These are phyloP conservation scores for Coccomyxa sp. DNA, from an alignment of 139 green algal species.

Conservation along the genomic window DNA sequence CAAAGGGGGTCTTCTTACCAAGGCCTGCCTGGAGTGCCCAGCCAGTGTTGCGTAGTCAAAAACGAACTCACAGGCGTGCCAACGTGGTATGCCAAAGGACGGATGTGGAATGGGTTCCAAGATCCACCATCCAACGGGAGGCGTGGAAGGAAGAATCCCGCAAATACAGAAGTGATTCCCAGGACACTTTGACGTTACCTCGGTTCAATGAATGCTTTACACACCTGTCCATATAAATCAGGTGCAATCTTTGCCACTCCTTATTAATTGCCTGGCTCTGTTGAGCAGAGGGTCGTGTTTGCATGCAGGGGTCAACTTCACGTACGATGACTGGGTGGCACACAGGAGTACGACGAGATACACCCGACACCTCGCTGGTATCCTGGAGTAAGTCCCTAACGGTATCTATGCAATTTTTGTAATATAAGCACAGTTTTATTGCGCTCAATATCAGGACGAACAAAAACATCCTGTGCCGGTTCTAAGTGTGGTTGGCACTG, in stretches of 20 bases:
- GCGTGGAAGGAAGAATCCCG: not conserved
- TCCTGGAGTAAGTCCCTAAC: not conserved
- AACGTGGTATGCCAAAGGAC: too few relatives aligned
- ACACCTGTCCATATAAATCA: not conserved
- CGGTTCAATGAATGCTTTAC: not conserved
- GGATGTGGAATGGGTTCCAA: not conserved
- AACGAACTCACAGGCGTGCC: too few relatives aligned
- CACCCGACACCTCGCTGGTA: constrained; percentile 9
- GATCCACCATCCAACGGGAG: not conserved
- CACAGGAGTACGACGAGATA: constrained; percentile 32
- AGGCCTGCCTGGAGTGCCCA: not conserved
- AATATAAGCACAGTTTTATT: not conserved
- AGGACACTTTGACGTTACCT: not conserved
- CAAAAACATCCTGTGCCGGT: not conserved
- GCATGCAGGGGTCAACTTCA: constrained; percentile 1
- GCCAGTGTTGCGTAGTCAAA: too few relatives aligned
- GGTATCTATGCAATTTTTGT: not conserved
- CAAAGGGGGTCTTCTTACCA: not conserved
- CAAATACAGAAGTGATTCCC: not conserved
- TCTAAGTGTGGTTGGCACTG: not conserved
- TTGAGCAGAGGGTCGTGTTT: not conserved
- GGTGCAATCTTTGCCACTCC: not conserved
- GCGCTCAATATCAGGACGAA: not conserved
- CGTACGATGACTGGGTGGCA: constrained; percentile 24
- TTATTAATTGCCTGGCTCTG: not conserved